Conservation (phyloP, 768 basidiomycete genomes). For the Mycena maculata region DNA sequence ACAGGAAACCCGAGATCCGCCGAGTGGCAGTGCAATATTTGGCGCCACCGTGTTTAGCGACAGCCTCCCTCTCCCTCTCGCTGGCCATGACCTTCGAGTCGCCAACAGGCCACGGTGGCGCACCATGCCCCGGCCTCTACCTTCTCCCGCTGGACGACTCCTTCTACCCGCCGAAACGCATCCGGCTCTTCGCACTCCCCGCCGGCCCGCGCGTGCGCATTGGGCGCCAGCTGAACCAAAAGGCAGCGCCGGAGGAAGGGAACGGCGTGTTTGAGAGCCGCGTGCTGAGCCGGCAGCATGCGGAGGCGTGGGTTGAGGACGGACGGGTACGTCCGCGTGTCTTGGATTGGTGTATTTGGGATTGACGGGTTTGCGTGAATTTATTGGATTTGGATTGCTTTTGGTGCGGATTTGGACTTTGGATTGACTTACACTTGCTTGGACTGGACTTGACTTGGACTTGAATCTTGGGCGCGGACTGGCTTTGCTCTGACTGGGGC, state of each 20-base stretch:
- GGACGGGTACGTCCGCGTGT: slow-evolving; percentile 4
- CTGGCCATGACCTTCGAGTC: no score
- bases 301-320: slow-evolving; percentile 72
- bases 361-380: neutral
- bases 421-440: no score
- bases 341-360: neutral
- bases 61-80: no score
- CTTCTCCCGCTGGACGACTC: slow-evolving; percentile 74
- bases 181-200: slow-evolving; percentile 50
- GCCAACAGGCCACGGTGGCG: neutral
- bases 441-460: no score
- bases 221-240: slow-evolving; percentile 74
- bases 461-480: no score
- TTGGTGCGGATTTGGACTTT: no score
- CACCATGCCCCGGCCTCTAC: slow-evolving; percentile 26
- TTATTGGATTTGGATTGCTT: no score
- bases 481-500: no score
- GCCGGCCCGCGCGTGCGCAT: slow-evolving; percentile 58
- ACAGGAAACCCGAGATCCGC: no score
- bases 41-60: no score
- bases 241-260: slow-evolving; percentile 61
- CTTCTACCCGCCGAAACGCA: slow-evolving; percentile 70
- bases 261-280: slow-evolving; percentile 32
- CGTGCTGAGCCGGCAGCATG: slow-evolving; percentile 72
- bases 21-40: no score